Evolutionary conservation across 805 yeast genomes (phyloP), one percentile per base, ranked within the genome.

Genomic region (Metschnikowia reukaufii): DNA sequence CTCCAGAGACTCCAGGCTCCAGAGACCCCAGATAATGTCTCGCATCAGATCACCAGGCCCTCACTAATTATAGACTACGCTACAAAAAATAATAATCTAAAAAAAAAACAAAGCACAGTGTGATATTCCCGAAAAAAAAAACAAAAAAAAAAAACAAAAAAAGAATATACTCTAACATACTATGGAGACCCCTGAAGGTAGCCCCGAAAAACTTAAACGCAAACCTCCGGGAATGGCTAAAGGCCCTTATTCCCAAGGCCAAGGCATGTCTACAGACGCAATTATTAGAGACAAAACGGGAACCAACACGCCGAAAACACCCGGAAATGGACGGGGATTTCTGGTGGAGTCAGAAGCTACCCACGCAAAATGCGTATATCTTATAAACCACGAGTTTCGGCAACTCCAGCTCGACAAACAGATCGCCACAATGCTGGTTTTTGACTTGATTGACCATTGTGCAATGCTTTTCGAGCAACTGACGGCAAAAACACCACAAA

Each of bases 371-470:
- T 36, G 38, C 36, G 7, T 37, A 6, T 37, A 40, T 12, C 36
- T 49, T 13, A 44, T 72, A 30, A 61, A 59, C 46, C 59, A 64
- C 44, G 74, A 70, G 51, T 70, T 72, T 49, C 60, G 74, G 15
- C 55, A 44, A 29, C 62, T 72, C 42, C 75, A 72, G 54, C 53
- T 65, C n/a, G 74, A 72, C 48, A 21, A 47, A 1, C 50, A 46
- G 10, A 49, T 71, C 12, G 50, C 55, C 34, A 44, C 55, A 16
- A 70, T 66, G 59, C 66, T 72, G 19, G 61, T 69, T 15, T 72
- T 72, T 52, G 77, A 71, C 48, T 56, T 72, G 18, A 69, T 72
- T 15, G 77, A 72, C 47, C 59, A 64, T 51, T 72, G 76, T 54
- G 70, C 67, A 35, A 45, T 58, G 32, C 56, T 72, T 13, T 71